Conservation (phyloP, 352 stramenopile species). For the Phytophthora fragariae region DNA sequence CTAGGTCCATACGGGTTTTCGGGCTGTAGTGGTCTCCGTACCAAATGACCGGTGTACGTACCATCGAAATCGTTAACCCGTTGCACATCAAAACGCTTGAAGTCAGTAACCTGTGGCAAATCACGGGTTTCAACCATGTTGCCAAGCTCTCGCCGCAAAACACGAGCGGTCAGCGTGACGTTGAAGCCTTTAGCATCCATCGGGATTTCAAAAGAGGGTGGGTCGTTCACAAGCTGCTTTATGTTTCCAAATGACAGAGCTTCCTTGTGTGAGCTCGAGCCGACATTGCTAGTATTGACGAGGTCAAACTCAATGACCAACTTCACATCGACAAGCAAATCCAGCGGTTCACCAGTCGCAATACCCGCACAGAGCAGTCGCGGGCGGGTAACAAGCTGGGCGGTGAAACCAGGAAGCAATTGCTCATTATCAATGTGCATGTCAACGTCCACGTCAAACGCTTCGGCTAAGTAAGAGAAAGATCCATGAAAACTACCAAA, state of each 20-base stretch:
- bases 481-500: constrained; percentile 55
- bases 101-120: constrained; percentile 40
- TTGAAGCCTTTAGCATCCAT: constrained; percentile 36
- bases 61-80: constrained; percentile 41
- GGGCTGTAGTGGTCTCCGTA: constrained; percentile 24
- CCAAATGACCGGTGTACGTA: constrained; percentile 53
- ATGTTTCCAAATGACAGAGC: constrained; percentile 33
- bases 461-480: constrained; percentile 52
- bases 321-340: constrained; percentile 33
- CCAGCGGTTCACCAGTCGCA: constrained; percentile 24
- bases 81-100: constrained; percentile 49
- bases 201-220: constrained; percentile 47
- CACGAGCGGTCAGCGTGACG: constrained; percentile 32
- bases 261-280: constrained; percentile 41
- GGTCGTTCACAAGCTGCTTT: constrained; percentile 26
- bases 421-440: constrained; percentile 67
- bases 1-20: constrained; percentile 26
- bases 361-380: constrained; percentile 33
- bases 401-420: constrained; percentile 49
- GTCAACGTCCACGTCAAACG: constrained; percentile 42
- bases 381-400: constrained; percentile 41
- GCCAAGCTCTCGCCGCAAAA: constrained; percentile 9
- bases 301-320: constrained; percentile 41
- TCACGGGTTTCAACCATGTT: constrained; percentile 1
- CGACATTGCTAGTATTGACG: constrained; percentile 34